A percentile compares a stretch with the other conserved stretches of the same genome.
These are phyloP conservation scores for Aspergillus pseudonomiae DNA, from an alignment of 2,329 filamentous ascomycete species.

Conservation along the genomic window DNA sequence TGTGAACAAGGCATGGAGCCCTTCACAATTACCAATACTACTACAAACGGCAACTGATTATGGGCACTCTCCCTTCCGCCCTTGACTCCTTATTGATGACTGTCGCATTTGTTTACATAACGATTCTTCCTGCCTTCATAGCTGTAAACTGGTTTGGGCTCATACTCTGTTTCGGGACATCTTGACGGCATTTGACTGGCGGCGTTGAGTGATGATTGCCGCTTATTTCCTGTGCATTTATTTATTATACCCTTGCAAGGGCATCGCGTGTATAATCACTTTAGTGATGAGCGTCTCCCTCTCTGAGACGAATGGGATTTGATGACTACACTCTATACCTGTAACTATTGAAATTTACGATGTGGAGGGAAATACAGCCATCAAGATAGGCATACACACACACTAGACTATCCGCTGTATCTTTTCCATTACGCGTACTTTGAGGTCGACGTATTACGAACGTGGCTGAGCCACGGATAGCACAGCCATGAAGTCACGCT, in stretches of 20 bases:
- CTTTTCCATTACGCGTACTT: neutral
- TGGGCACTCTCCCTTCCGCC: neutral
- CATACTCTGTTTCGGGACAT: neutral
- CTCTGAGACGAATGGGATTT: neutral
- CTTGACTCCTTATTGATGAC: neutral
- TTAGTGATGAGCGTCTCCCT: neutral
- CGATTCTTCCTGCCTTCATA: neutral
- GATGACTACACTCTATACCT: neutral
- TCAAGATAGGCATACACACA: neutral
- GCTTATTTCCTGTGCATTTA: neutral
- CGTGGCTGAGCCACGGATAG: neutral
- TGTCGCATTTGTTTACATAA: neutral
- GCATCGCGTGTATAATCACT: neutral
- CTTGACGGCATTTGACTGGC: neutral
- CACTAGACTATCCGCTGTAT: neutral
- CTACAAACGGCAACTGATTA: constrained; percentile 2
- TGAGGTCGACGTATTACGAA: neutral
- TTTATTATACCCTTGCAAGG: neutral
- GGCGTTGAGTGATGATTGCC: neutral
- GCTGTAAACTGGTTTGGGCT: neutral
- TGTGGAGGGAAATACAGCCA: neutral
- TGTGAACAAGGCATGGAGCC: constrained; percentile 39
- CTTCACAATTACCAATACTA: constrained; percentile 11
- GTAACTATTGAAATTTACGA: neutral
- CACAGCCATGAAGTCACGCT: neutral